These are phyloP conservation scores for Citrullus mucosospermus DNA, from an alignment of 306 rosid genomes.

Conservation along the genomic window DNA sequence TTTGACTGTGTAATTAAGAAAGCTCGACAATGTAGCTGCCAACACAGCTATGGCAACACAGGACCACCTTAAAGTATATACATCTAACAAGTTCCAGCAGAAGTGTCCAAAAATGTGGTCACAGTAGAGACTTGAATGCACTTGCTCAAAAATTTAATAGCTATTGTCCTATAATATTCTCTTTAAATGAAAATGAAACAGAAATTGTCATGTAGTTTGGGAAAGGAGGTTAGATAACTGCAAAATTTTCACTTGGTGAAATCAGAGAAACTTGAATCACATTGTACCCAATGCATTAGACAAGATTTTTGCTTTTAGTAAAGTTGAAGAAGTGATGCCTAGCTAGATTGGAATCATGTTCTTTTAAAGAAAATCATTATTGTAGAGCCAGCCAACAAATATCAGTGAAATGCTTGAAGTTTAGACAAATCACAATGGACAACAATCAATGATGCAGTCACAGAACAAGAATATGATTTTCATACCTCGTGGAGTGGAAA, in stretches of 20 bases:
- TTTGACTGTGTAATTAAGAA: background rate
- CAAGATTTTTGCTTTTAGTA: background rate
- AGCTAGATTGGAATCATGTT: background rate
- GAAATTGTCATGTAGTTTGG: background rate
- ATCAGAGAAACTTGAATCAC: background rate
- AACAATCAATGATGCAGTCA: background rate
- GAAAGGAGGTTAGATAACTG: background rate
- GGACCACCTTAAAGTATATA: background rate
- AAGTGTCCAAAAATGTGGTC: background rate
- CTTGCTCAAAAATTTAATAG: background rate
- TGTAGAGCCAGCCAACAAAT: background rate
- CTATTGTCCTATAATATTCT: background rate
- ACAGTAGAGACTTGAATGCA: background rate
- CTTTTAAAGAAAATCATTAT: background rate
- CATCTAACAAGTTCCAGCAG: background rate
- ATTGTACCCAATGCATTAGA: background rate
- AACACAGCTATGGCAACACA: background rate
- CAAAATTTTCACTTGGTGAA: background rate
- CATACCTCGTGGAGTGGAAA: conserved; percentile 73
- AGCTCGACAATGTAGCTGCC: background rate
- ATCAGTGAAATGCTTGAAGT: background rate
- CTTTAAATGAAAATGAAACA: background rate
- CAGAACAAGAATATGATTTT: background rate
- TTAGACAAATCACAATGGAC: background rate
- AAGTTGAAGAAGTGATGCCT: background rate